Evolutionary conservation across 495 filamentous ascomycete species (phyloP).

Genomic region (Pyronema domesticum): DNA sequence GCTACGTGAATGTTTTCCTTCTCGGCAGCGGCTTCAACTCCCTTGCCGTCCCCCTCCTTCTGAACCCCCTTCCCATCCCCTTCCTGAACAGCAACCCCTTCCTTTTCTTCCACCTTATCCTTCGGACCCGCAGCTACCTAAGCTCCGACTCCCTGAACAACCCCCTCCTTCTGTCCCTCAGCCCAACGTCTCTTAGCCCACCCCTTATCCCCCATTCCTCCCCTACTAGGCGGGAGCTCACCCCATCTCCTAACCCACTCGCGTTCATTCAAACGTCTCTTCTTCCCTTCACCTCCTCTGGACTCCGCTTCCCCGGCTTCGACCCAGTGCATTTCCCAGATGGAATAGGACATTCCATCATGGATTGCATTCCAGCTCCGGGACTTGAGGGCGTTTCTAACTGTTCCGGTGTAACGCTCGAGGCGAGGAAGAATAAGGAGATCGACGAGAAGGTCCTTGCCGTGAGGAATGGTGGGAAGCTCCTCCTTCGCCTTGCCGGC

Average conservation of each 20-base stretch:
- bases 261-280: conserved; percentile 35
- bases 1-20: no score
- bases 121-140: neutral
- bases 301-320: conserved; percentile 55
- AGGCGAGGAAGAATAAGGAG: conserved; percentile 65
- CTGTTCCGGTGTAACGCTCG: conserved; percentile 53
- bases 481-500: conserved; percentile 20
- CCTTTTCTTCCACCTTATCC: no score
- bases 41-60: no score
- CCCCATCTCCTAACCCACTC: conserved; percentile 24
- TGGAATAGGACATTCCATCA: conserved; percentile 78
- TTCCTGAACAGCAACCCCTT: no score
- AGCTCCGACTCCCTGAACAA: neutral
- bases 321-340: conserved; percentile 61
- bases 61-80: no score
- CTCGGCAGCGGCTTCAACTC: no score
- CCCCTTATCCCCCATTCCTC: conserved; percentile 16
- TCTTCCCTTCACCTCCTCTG: conserved; percentile 42
- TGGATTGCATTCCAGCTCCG: conserved; percentile 55
- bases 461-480: conserved; percentile 16
- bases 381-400: conserved; percentile 61
- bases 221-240: conserved; percentile 14
- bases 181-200: conserved; percentile 1
- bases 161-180: neutral
- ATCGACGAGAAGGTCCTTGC: conserved; percentile 64